A percentile compares a stretch with the other conserved stretches of the same genome.
phyloP scores from a whole-genome alignment of 441 rosid species.

The Adansonia madagascariensis region DNA sequence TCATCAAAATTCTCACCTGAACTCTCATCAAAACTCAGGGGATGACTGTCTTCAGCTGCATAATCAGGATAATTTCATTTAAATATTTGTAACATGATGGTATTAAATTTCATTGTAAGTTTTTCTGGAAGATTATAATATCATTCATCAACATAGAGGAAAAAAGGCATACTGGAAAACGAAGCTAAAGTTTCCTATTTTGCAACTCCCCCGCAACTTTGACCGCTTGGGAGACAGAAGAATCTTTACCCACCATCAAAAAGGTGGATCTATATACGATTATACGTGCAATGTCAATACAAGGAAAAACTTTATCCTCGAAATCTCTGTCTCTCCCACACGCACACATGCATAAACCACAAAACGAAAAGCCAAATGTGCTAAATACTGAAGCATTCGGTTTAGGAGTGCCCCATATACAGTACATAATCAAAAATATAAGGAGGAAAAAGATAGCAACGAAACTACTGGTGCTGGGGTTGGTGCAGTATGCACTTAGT shows the following conservation, averaged over 20 bases:
- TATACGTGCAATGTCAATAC: too few species aligned
- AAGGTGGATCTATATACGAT: too few species aligned
- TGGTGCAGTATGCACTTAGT: background rate
- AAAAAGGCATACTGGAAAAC: too few species aligned
- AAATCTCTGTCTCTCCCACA: too few species aligned
- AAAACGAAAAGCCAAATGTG: too few species aligned
- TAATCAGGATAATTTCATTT: conserved; percentile 25
- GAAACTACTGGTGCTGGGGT: background rate
- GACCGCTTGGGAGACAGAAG: background rate
- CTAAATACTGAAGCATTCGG: too few species aligned
- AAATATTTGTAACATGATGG: background rate
- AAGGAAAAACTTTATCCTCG: too few species aligned
- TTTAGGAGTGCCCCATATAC: background rate
- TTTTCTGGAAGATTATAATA: background rate
- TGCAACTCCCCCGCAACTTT: too few species aligned
- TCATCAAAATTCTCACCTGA: conserved; percentile 38
- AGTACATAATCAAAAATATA: background rate
- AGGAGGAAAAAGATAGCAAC: background rate
- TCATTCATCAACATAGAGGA: background rate
- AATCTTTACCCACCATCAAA: background rate
- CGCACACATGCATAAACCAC: too few species aligned
- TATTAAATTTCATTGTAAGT: background rate
- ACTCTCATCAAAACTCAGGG: conserved; percentile 11
- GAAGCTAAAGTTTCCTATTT: too few species aligned
- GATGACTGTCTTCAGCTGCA: conserved; percentile 43